These are phyloP conservation scores for Glaciozyma martinii DNA, from an alignment of 768 basidiomycete species.

Conservation along the genomic window DNA sequence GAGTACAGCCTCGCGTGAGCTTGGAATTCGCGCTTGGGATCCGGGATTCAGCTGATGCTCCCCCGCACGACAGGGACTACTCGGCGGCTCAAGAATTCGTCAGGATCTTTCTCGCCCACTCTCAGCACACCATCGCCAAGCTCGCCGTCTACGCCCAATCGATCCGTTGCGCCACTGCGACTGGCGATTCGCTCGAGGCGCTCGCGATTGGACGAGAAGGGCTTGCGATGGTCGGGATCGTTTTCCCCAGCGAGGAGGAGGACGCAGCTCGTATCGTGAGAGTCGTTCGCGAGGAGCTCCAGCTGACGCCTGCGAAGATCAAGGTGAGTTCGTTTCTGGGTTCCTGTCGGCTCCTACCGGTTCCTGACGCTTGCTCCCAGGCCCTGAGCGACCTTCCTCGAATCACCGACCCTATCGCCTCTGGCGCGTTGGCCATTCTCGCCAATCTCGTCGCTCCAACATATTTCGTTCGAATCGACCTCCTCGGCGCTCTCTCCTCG, in stretches of 20 bases:
- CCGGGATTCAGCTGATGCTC: neutral
- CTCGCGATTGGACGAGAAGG: slow-evolving; percentile 21
- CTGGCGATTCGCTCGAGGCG: slow-evolving; percentile 12
- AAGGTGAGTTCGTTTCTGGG: neutral
- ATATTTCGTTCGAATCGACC: slow-evolving; percentile 27
- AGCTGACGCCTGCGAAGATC: neutral
- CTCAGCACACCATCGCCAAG: slow-evolving; percentile 10
- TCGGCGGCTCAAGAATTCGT: slow-evolving; percentile 22
- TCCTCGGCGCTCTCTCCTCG: slow-evolving; percentile 23
- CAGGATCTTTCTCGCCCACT: slow-evolving; percentile 16
- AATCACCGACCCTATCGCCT: slow-evolving; percentile 1
- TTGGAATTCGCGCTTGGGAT: neutral
- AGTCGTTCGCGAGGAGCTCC: neutral
- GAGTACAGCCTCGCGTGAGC: slow-evolving; percentile 28
- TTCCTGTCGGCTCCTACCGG: neutral
- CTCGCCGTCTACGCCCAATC: slow-evolving; percentile 19
- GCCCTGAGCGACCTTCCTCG: neutral
- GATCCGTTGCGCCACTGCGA: slow-evolving; percentile 21
- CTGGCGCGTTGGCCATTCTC: slow-evolving; percentile 15
- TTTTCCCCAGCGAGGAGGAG: slow-evolving; percentile 4
- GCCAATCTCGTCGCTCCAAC: slow-evolving; percentile 27
- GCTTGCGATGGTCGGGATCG: slow-evolving; percentile 11
- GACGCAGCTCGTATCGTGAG: neutral
- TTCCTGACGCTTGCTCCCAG: neutral
- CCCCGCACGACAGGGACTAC: slow-evolving; percentile 13